Base-by-base conservation (phyloP, 371 early-diverging fungal genomes). In the Entomophthora muscae region DNA sequence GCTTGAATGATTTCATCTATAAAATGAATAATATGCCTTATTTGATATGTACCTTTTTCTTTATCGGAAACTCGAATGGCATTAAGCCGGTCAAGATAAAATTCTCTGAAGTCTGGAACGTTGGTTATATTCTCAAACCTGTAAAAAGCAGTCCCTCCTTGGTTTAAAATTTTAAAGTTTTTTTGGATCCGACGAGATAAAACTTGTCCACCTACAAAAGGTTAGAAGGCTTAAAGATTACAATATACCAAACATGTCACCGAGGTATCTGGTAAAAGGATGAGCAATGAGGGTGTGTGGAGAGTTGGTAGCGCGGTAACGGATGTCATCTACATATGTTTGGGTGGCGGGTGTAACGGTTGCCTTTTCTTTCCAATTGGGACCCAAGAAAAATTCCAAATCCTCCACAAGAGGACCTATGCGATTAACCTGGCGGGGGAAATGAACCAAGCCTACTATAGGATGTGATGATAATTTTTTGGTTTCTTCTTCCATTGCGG, bases 261-360 rank as follows among this genome's bases (percentile, higher is more conserved):
- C 79, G 1, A 79, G 64, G 56, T 79, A 79, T 32, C 79, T 72
- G 21, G 76, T 68, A 52, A 76, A 79, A 56, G 75, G 71, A 63
- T 77, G 75, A 52, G 79, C 75, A 28, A 79, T 69, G 22, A 79
- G 61, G 1, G 73, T 62, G 24, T 74, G 73, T 21, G 77, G 76
- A 32, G 69, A 67, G 24, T 66, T 57, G 1, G 32, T 63, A 63
- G 72, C 71, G 21, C 76, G 73, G 0, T 66, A 63, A 28, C 71
- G 65, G 72, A 77, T 70, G 12, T 73, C 69, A 21, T 72, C 57
- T 0, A 76, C 68, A 55, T 75, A 75, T 12, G 60, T 32, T 57
- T 69, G 62, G 31, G 75, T 73, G 28, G 77, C 76, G 23, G 77
- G 74, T 22, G 79, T 75, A 66, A 76, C 72, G 17, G 64, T 57